These are phyloP conservation scores for Microcyclosporella mali DNA, from an alignment of 2,329 filamentous ascomycete genomes.

Conservation along the genomic window DNA sequence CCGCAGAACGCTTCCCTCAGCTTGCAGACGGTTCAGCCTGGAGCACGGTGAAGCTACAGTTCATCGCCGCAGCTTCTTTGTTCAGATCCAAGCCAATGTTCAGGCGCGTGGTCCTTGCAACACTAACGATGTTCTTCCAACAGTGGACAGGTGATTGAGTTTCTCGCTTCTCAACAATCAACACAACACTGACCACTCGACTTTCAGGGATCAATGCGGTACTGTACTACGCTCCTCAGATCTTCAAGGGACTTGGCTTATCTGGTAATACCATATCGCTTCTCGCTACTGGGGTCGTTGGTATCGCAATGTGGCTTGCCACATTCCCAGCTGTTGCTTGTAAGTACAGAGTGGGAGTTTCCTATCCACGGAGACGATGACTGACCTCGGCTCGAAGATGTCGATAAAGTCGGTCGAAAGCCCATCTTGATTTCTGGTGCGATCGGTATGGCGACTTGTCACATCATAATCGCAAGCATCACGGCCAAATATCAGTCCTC, in stretches of 20 bases:
- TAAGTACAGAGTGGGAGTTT: no score
- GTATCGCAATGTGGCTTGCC: constrained; percentile 62
- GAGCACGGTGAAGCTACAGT: constrained; percentile 62
- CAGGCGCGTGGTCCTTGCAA: constrained; percentile 57
- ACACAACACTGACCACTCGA: background rate
- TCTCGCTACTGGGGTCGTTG: constrained; percentile 64
- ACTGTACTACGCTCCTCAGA: constrained; percentile 45
- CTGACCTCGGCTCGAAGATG: no score
- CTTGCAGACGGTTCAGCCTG: constrained; percentile 53
- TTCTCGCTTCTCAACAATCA: background rate
- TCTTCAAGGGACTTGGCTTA: constrained; percentile 44
- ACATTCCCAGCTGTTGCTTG: constrained; percentile 61
- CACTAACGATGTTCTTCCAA: constrained; percentile 41
- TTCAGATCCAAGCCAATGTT: constrained; percentile 63
- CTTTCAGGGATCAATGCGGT: constrained; percentile 37
- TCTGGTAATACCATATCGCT: constrained; percentile 47
- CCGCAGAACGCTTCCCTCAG: constrained; percentile 62
- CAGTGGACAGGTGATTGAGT: constrained; percentile 42
- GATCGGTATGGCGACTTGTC: constrained; percentile 40
- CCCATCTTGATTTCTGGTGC: constrained; percentile 34
- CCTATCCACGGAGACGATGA: no score
- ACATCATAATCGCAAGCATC: constrained; percentile 51
- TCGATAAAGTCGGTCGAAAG: constrained; percentile 51
- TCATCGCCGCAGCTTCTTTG: constrained; percentile 58
- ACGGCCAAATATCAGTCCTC: constrained; percentile 56